phyloP scores from a whole-genome alignment of 2,329 filamentous ascomycete species.

The Hawksworthiomyces lignivorus region DNA sequence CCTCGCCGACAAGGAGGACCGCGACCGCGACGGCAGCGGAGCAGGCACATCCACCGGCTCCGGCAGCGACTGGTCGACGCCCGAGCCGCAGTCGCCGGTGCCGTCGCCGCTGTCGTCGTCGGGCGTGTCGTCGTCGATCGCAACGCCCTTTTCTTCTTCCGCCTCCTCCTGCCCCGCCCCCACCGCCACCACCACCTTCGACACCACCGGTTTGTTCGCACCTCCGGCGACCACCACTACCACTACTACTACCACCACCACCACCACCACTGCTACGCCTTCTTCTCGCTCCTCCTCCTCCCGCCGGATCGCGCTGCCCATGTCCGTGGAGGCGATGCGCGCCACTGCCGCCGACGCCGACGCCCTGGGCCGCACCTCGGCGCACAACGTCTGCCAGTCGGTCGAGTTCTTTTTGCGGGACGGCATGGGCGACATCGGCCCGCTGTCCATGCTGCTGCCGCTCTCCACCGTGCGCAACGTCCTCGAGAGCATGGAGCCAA shows the following conservation, averaged over 20 bases:
- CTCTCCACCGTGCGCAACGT: slow-evolving; percentile 9
- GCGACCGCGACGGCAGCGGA: neutral
- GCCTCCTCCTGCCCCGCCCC: too few relatives aligned
- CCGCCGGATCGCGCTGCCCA: too few relatives aligned
- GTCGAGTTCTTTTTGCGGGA: slow-evolving; percentile 17
- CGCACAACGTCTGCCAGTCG: slow-evolving; percentile 18
- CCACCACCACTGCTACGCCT: neutral
- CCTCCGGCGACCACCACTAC: neutral
- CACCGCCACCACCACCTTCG: neutral
- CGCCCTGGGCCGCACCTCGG: neutral
- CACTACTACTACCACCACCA: neutral
- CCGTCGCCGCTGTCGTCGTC: neutral
- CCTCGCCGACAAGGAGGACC: neutral
- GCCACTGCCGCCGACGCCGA: slow-evolving; percentile 2
- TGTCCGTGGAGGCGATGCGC: neutral
- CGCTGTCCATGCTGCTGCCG: slow-evolving; percentile 10
- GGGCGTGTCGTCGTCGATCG: neutral
- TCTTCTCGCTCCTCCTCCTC: too few relatives aligned
- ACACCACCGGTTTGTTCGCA: too few relatives aligned
- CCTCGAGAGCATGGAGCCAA: neutral
- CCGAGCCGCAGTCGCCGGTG: too few relatives aligned
- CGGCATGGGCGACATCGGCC: slow-evolving; percentile 15
- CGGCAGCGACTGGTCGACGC: too few relatives aligned
- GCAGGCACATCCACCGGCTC: neutral
- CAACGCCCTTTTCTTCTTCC: too few relatives aligned